These are phyloP conservation scores for Flaveria floridana DNA, from an alignment of 140 eudicot genomes.

Conservation along the genomic window DNA sequence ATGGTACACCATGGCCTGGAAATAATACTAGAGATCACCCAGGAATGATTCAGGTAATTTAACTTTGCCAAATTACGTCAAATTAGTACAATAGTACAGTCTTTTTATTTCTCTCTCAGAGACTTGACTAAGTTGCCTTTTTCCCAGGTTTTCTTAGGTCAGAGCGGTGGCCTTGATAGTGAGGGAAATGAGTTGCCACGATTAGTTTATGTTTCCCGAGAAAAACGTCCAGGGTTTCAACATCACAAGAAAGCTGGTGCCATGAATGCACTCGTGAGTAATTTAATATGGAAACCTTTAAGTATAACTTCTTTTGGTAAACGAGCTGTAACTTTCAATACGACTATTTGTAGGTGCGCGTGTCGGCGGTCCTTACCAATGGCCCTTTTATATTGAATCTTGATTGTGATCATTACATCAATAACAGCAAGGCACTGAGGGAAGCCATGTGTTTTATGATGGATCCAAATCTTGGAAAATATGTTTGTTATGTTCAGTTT, in stretches of 20 bases:
- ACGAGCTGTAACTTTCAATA: constrained; percentile 13
- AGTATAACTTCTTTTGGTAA: constrained; percentile 2
- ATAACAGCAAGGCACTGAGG: constrained; percentile 89
- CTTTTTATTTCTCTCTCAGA: neutral
- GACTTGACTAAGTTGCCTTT: constrained; percentile 39
- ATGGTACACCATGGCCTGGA: constrained; percentile 97
- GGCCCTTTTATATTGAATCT: too few species aligned
- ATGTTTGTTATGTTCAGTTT: constrained; percentile 91
- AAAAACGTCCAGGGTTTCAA: constrained; percentile 69
- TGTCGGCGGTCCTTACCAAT: constrained; percentile 97
- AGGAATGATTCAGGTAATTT: constrained; percentile 82
- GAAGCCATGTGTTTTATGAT: constrained; percentile 96
- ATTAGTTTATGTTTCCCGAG: too few species aligned
- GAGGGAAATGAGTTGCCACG: too few species aligned
- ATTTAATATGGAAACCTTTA: neutral
- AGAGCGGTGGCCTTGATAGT: too few species aligned
- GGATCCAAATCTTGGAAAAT: constrained; percentile 95
- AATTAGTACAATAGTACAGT: neutral
- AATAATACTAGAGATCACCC: constrained; percentile 92
- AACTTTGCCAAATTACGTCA: neutral
- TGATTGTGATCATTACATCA: too few species aligned
- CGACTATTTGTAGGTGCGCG: constrained; percentile 69
- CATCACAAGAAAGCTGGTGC: constrained; percentile 86
- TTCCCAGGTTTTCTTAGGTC: too few species aligned
- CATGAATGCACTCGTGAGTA: constrained; percentile 64